phyloP scores from a whole-genome alignment of 2,329 filamentous ascomycete genomes.

The Aspergillus bombycis region DNA sequence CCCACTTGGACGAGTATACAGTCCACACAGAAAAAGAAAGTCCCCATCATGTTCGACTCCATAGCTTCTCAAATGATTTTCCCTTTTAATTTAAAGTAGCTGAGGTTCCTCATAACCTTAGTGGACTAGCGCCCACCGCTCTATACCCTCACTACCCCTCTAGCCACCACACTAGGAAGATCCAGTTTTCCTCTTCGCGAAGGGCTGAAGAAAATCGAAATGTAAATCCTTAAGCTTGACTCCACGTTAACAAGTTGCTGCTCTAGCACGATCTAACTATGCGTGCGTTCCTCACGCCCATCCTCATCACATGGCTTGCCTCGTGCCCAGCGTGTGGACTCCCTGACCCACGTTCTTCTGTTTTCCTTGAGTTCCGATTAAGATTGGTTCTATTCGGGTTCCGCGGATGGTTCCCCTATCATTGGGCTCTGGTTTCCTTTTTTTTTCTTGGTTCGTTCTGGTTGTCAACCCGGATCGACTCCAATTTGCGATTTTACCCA shows the following conservation, averaged over 20 bases:
- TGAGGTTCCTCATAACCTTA: constrained; percentile 10
- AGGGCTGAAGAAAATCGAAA: constrained; percentile 10
- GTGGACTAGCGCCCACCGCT: constrained; percentile 4
- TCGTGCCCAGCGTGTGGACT: constrained; percentile 14
- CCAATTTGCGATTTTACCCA: not conserved
- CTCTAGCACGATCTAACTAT: constrained; percentile 6
- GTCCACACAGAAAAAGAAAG: not conserved
- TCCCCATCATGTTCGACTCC: not conserved
- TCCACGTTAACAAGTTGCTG: constrained; percentile 1
- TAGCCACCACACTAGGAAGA: not conserved
- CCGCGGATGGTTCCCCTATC: constrained; percentile 2
- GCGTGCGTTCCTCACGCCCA: not conserved
- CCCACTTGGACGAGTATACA: not conserved
- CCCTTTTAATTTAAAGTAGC: constrained; percentile 9
- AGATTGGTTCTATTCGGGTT: not conserved
- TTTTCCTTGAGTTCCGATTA: not conserved
- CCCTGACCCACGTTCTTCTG: constrained; percentile 2
- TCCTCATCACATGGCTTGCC: constrained; percentile 12
- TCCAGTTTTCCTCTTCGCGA: not conserved
- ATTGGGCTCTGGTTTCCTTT: not conserved
- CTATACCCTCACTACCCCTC: not conserved
- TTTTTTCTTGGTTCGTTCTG: not conserved
- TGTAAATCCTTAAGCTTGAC: constrained; percentile 9
- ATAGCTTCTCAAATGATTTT: not conserved
- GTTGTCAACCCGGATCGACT: not conserved